Percentiles rank a stretch among this genome's conserved stretches.
phyloP scores from a whole-genome alignment of 176 grass and related monocot species.

The bread wheat (Triticum aestivum) region IWGSC_CS_RefSeq_v2.1 NC_057798.1:553879495-553879994 shows the following conservation, averaged over 20 bases:
- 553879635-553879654: background rate
- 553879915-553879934: background rate
- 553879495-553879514: background rate
- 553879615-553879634: background rate
- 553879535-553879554: background rate
- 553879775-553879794: background rate
- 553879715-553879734: too few relatives aligned
- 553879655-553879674: background rate
- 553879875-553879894: background rate
- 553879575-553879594: background rate
- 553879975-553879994: background rate
- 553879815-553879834: background rate
- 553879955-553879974: background rate
- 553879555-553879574: background rate
- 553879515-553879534: background rate
- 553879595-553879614: background rate
- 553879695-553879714: background rate
- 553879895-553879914: background rate
- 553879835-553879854: constrained; percentile 33
- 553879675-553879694: background rate
- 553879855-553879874: background rate
- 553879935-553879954: constrained; percentile 21
- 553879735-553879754: background rate
- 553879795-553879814: constrained; percentile 6
- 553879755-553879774: background rate